Conservation (phyloP, 805 yeast species). For the Metschnikowia borealis region DNA sequence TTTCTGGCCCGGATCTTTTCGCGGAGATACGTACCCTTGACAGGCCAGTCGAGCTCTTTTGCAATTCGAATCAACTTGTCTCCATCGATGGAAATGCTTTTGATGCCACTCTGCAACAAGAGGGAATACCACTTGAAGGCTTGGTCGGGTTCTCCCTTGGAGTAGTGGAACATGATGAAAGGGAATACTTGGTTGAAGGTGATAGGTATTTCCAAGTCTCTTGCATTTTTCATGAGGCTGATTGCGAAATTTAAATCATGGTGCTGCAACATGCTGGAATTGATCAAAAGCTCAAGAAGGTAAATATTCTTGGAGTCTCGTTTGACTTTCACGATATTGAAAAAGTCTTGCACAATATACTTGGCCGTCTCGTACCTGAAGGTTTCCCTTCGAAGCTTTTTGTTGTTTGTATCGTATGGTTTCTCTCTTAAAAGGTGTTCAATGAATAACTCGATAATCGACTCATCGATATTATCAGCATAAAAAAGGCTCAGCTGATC, state of each 20-base stretch:
- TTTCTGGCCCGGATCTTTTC: constrained; percentile 22
- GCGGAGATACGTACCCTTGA: constrained; percentile 31
- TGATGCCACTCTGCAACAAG: constrained; percentile 29
- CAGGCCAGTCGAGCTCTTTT: constrained; percentile 33
- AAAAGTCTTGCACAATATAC: constrained; percentile 23
- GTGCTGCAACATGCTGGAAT: constrained; percentile 28
- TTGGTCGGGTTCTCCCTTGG: constrained; percentile 23
- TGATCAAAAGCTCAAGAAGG: constrained; percentile 29
- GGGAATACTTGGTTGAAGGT: constrained; percentile 40
- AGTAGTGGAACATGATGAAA: constrained; percentile 34
- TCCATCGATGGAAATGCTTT: constrained; percentile 26
- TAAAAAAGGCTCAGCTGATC: constrained; percentile 10
- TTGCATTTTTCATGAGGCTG: constrained; percentile 24
- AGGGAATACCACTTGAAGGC: constrained; percentile 38
- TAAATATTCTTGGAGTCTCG: constrained; percentile 19
- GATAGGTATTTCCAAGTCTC: constrained; percentile 27
- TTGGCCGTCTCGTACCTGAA: constrained; percentile 23
- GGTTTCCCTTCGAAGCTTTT: constrained; percentile 16
- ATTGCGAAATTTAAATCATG: constrained; percentile 33
- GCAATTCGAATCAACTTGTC: constrained; percentile 31
- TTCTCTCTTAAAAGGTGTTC: constrained; percentile 23
- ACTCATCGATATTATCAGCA: constrained; percentile 15
- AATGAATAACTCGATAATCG: constrained; percentile 20
- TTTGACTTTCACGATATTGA: constrained; percentile 9
- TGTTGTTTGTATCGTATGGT: constrained; percentile 15